phyloP scores from a whole-genome alignment of 2,329 filamentous ascomycete species.

The Xylaria sp. region DNA sequence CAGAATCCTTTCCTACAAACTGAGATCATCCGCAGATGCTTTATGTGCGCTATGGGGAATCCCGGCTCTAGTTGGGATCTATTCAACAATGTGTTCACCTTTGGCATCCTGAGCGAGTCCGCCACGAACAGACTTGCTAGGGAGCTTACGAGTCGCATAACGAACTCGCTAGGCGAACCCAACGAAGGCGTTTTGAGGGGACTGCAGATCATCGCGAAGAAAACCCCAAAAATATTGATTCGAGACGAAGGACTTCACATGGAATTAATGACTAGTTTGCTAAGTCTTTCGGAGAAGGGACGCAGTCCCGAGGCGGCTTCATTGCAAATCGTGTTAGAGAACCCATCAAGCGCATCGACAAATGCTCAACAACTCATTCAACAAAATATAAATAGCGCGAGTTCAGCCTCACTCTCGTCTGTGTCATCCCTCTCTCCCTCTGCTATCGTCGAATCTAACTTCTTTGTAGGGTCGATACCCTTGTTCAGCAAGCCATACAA shows the following conservation, averaged over 20 bases:
- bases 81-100: slow-evolving; percentile 60
- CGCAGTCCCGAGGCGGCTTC: slow-evolving; percentile 52
- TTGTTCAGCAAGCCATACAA: slow-evolving; percentile 61
- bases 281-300: slow-evolving; percentile 65
- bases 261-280: slow-evolving; percentile 62
- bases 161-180: slow-evolving; percentile 41
- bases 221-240: slow-evolving; percentile 58
- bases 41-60: slow-evolving; percentile 53
- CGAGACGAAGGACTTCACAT: slow-evolving; percentile 60
- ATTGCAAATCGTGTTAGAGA: slow-evolving; percentile 60
- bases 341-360: slow-evolving; percentile 54
- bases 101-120: slow-evolving; percentile 54
- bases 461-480: slow-evolving; percentile 59
- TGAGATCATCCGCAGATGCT: slow-evolving; percentile 56
- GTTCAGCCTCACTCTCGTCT: slow-evolving; percentile 63
- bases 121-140: slow-evolving; percentile 51
- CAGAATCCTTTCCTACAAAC: slow-evolving; percentile 58
- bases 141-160: slow-evolving; percentile 46
- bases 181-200: slow-evolving; percentile 54
- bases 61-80: slow-evolving; percentile 55
- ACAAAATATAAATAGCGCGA: slow-evolving; percentile 63
- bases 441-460: slow-evolving; percentile 35
- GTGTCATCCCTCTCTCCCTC: slow-evolving; percentile 38
- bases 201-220: slow-evolving; percentile 61
- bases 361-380: slow-evolving; percentile 65